These are phyloP conservation scores for Lenzites betulinus DNA, from an alignment of 768 basidiomycete species.

Conservation along the genomic window DNA sequence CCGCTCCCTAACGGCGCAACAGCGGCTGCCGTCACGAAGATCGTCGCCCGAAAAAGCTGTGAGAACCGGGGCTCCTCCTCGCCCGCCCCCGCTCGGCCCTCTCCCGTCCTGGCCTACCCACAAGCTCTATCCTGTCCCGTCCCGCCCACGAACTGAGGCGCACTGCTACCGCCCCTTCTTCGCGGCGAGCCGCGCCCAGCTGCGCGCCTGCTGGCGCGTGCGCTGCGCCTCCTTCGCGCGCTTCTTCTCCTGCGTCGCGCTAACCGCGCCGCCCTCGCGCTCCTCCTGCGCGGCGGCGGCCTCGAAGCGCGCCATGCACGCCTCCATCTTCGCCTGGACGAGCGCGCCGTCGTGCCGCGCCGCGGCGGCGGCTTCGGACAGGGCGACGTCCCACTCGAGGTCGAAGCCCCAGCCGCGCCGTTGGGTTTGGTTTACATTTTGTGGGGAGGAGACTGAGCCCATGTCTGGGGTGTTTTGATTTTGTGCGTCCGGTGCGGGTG, in stretches of 20 bases:
- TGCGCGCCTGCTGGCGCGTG: slow-evolving; percentile 40
- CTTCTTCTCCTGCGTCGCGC: slow-evolving; percentile 75
- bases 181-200: slow-evolving; percentile 32
- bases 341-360: slow-evolving; percentile 31
- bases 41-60: not conserved
- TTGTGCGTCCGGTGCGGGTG: too few species aligned
- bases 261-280: slow-evolving; percentile 56
- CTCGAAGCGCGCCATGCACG: slow-evolving; percentile 61
- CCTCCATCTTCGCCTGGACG: slow-evolving; percentile 71
- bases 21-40: too few species aligned
- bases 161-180: slow-evolving; percentile 7
- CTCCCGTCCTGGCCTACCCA: too few species aligned
- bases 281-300: slow-evolving; percentile 49
- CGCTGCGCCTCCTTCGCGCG: slow-evolving; percentile 43
- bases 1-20: not conserved
- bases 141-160: not conserved
- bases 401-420: slow-evolving; percentile 85
- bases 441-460: too few species aligned
- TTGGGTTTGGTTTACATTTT: too few species aligned
- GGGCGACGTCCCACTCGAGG: slow-evolving; percentile 47
- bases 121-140: too few species aligned
- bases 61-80: too few species aligned
- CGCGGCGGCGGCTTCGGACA: slow-evolving; percentile 19
- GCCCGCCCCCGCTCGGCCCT: too few species aligned
- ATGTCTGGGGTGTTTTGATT: too few species aligned